Conservation (phyloP, 805 yeast genomes). For the Vanderwaltozyma yarrowii region DNA sequence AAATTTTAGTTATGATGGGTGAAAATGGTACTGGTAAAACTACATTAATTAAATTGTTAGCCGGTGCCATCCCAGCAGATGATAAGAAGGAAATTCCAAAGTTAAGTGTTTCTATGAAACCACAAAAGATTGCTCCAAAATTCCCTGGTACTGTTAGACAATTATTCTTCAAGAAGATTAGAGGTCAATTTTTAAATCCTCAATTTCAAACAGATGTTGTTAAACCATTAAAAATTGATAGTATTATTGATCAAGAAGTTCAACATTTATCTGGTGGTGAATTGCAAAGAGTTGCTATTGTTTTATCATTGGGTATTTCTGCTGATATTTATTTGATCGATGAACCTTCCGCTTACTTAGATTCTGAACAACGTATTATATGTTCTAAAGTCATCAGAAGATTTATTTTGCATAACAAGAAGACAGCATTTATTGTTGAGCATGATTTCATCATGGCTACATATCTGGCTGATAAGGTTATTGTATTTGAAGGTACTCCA, state of each 20-base stretch:
- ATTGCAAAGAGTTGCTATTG: slow-evolving; percentile 98
- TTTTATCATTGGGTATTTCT: slow-evolving; percentile 82
- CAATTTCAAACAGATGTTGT: slow-evolving; percentile 98
- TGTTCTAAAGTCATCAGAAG: slow-evolving; percentile 98
- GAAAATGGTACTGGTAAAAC: slow-evolving; percentile 99
- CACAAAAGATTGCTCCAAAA: slow-evolving; percentile 98
- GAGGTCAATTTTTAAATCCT: slow-evolving; percentile 87
- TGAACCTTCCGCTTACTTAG: slow-evolving; percentile 98
- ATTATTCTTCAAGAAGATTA: slow-evolving; percentile 90
- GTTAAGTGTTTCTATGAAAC: slow-evolving; percentile 93
- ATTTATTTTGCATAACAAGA: slow-evolving; percentile 89
- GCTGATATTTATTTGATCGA: slow-evolving; percentile 96
- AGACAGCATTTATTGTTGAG: slow-evolving; percentile 98
- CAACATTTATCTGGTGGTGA: slow-evolving; percentile 99
- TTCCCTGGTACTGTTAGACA: slow-evolving; percentile 98
- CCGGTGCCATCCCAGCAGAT: slow-evolving; percentile 89
- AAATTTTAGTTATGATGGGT: slow-evolving; percentile 98
- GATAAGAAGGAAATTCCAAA: slow-evolving; percentile 75
- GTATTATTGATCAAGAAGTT: slow-evolving; percentile 94
- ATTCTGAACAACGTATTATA: slow-evolving; percentile 98
- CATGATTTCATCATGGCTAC: slow-evolving; percentile 99
- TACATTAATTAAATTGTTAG: slow-evolving; percentile 88
- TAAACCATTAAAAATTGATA: slow-evolving; percentile 89
- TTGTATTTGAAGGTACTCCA: slow-evolving; percentile 95
- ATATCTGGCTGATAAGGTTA: slow-evolving; percentile 95